Evolutionary conservation across 2,329 filamentous ascomycete species (phyloP), one percentile per base, ranked within the genome.

Genomic region (Curvularia hawaiiensis): DNA sequence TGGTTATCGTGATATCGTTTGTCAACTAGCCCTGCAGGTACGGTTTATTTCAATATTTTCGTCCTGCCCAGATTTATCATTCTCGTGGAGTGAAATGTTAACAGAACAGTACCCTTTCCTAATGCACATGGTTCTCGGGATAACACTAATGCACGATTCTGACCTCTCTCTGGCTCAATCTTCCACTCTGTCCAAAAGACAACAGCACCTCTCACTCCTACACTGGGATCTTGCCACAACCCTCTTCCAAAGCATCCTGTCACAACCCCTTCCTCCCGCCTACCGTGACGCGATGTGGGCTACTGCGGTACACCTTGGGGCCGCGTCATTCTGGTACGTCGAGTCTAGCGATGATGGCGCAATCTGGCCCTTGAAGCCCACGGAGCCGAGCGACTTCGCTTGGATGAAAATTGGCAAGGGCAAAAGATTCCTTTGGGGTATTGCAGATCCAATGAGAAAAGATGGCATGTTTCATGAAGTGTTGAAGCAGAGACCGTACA

Each of bases 391-490:
- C 0, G 83, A 87, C 59, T 75, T 88, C 1, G 78, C 84, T 63
- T 89, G 86, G 86, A 67, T 88, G 2, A 82, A 77, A 49, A 79
- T 88, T 68, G 80, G 78, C 56, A 79, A 83, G 12, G 83, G 84
- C 0, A 88, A 88, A 70, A 79, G 77, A 52, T 77, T 79, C 4
- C 75, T 88, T 1, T 86, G 81, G 80, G 67, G 78, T 1, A 67
- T 86, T 0, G 75, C 81, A 1, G 76, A 87, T 49, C 82, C 84
- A 0, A 57, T 77, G 4, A 75, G 82, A 10, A 63, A 75, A 0
- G 80, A 82, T 18, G 83, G 82, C 51, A 60, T 82, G 2, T 85
- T 86, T 62, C 61, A 75, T 45, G 39, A 59, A 0, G 64, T 79
- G 11, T 54, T 63, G 9, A 66, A 67, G 48, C 65, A 71, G 9